Conservation (phyloP, 2,329 filamentous ascomycete genomes). For the Trichoderma atrobrunneum region DNA sequence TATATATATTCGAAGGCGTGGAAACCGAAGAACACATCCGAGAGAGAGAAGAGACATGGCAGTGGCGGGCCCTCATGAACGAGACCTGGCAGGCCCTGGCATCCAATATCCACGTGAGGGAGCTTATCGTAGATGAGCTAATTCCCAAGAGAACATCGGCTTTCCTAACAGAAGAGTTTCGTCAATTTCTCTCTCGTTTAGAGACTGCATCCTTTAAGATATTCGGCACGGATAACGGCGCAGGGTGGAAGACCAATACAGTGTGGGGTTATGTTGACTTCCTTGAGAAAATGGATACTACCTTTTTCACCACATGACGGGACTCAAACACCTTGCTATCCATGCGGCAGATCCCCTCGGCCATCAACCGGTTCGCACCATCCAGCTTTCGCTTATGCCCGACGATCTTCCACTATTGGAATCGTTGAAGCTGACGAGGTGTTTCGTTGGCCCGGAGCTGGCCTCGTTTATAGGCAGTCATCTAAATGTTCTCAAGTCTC, state of each 20-base stretch:
- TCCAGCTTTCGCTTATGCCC: not conserved
- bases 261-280: not conserved
- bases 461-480: not conserved
- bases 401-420: not conserved
- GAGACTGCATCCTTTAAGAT: not conserved
- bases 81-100: slow-evolving; percentile 1
- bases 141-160: not conserved
- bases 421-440: not conserved
- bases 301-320: not conserved
- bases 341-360: not conserved
- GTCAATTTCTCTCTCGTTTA: not conserved
- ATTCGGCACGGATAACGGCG: not conserved
- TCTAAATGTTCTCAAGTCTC: not conserved
- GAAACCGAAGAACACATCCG: not conserved
- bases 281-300: not conserved
- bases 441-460: not conserved
- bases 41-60: not conserved
- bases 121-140: not conserved
- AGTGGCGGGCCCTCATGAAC: slow-evolving; percentile 5
- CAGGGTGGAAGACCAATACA: not conserved
- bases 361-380: not conserved
- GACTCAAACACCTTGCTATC: not conserved
- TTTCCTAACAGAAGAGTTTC: slow-evolving; percentile 1
- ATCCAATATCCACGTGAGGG: not conserved
- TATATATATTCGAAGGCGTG: not conserved